These are phyloP conservation scores for Neopestalotiopsis sp. DNA, from an alignment of 2,329 filamentous ascomycete genomes.

Conservation along the genomic window DNA sequence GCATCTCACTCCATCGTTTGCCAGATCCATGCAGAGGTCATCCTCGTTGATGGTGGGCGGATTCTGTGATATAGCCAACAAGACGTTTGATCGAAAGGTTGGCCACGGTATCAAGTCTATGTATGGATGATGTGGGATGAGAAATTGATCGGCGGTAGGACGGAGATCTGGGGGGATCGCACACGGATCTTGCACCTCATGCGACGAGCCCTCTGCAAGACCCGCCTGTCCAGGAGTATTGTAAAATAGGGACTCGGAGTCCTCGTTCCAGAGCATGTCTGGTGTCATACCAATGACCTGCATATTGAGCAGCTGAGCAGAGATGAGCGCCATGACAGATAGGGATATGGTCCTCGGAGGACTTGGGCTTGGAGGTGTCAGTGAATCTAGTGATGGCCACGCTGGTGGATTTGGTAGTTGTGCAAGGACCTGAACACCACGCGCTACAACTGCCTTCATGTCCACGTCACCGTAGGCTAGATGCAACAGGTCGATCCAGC, in stretches of 20 bases:
- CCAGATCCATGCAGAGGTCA: constrained; percentile 30
- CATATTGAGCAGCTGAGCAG: background rate
- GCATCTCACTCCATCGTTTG: constrained; percentile 31
- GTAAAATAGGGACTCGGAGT: constrained; percentile 17
- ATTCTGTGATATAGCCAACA: constrained; percentile 17
- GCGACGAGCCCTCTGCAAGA: background rate
- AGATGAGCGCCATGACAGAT: background rate
- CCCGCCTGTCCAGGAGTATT: background rate
- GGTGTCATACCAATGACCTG: background rate
- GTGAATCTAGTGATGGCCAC: background rate
- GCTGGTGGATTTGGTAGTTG: background rate
- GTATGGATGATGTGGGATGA: constrained; percentile 28
- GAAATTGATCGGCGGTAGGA: constrained; percentile 31
- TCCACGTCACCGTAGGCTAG: background rate
- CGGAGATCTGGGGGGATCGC: constrained; percentile 24
- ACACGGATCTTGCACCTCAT: background rate
- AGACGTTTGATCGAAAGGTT: constrained; percentile 30
- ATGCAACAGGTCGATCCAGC: background rate
- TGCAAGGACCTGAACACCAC: background rate
- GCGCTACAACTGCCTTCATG: background rate
- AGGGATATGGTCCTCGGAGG: constrained; percentile 2
- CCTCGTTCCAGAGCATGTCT: background rate
- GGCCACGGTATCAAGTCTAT: constrained; percentile 35
- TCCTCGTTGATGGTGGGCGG: constrained; percentile 26
- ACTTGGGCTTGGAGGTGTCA: background rate